A percentile compares a stretch with the other conserved stretches of the same genome.
Conservation (phyloP, 495 filamentous ascomycete species). For the Xylaria intraflava region DNA sequence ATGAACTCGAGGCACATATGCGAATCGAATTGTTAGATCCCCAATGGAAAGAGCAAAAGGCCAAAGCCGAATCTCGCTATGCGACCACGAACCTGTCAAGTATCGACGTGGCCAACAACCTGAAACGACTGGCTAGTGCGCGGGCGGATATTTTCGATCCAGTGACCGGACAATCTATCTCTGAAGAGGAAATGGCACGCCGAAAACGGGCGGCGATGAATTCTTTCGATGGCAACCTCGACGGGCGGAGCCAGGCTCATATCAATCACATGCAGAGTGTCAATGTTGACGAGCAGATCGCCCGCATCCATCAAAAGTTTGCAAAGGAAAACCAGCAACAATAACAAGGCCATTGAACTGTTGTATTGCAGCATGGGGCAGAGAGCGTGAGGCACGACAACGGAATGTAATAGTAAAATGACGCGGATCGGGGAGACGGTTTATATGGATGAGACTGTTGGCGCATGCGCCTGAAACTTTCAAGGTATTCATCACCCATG, state of each 20-base stretch:
- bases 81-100: conserved; percentile 84
- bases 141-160: conserved; percentile 87
- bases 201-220: conserved; percentile 64
- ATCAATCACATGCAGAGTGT: conserved; percentile 53
- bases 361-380: too few species aligned
- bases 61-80: conserved; percentile 75
- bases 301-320: conserved; percentile 61
- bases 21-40: conserved; percentile 93
- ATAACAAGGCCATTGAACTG: not conserved
- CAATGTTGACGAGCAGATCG: conserved; percentile 68
- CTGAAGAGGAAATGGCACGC: conserved; percentile 68
- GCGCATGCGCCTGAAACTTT: not conserved
- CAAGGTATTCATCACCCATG: conserved; percentile 12
- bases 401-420: not conserved
- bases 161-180: conserved; percentile 56
- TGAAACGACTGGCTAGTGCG: conserved; percentile 94
- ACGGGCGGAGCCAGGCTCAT: conserved; percentile 47
- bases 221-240: conserved; percentile 59
- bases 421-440: not conserved
- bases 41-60: conserved; percentile 90
- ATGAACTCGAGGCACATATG: conserved; percentile 91
- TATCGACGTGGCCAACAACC: conserved; percentile 81
- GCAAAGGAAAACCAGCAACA: conserved; percentile 37
- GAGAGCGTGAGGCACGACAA: not conserved
- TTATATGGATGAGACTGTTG: not conserved